These are phyloP conservation scores for Pseudogymnoascus sp. DNA, from an alignment of 2,329 filamentous ascomycete species.

Conservation along the genomic window DNA sequence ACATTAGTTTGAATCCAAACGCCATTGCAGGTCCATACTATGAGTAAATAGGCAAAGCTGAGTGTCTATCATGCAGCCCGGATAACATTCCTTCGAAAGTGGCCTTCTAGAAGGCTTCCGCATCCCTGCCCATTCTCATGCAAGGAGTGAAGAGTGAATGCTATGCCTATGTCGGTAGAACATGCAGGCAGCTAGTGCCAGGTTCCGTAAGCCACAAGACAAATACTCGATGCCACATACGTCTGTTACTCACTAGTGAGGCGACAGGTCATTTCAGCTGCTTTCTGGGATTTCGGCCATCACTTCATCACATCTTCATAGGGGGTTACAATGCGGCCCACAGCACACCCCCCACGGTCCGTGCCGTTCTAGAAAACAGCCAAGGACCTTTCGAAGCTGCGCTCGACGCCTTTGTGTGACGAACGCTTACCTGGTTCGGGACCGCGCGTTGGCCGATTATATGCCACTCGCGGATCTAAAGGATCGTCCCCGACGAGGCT, in stretches of 20 bases:
- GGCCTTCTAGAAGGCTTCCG: neutral
- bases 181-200: neutral
- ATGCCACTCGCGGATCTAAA: neutral
- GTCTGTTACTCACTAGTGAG: neutral
- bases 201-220: neutral
- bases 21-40: neutral
- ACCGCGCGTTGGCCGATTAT: neutral
- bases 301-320: constrained; percentile 2
- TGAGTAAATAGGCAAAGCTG: neutral
- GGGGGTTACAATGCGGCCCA: neutral
- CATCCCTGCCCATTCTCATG: neutral
- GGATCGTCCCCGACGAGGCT: neutral
- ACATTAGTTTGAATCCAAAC: neutral
- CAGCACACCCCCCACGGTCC: neutral
- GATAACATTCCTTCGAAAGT: neutral
- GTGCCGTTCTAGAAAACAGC: neutral
- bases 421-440: neutral
- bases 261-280: constrained; percentile 1
- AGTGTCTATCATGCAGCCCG: neutral
- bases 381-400: constrained; percentile 2
- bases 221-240: neutral
- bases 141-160: neutral
- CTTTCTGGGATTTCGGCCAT: neutral
- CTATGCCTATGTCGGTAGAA: constrained; percentile 1
- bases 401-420: neutral